Percentiles rank a stretch among this genome's conserved stretches.
phyloP scores from a whole-genome alignment of 257 asterid species.

The Solanum habrochaites region DNA sequence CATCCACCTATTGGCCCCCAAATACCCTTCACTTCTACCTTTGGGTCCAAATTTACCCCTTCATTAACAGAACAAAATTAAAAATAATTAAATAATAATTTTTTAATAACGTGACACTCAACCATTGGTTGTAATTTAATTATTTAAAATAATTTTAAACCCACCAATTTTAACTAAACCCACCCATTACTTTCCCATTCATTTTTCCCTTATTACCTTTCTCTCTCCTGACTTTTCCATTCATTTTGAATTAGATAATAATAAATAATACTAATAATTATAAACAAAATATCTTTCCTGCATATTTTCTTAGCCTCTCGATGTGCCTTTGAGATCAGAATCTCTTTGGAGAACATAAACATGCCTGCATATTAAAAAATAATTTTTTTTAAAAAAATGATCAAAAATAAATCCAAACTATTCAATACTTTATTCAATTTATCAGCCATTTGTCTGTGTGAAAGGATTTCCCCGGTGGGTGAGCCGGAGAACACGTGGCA shows the following conservation, averaged over 20 bases:
- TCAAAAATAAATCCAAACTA: neutral
- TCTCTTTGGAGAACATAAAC: conserved; percentile 77
- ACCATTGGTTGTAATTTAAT: too few species aligned
- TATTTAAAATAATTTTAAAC: too few species aligned
- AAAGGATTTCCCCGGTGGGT: conserved; percentile 28
- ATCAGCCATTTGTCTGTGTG: conserved; percentile 31
- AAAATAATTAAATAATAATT: too few species aligned
- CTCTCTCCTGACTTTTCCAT: too few species aligned
- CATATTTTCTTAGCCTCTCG: neutral
- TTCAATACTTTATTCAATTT: conserved; percentile 34
- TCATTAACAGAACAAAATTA: too few species aligned
- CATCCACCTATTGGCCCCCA: too few species aligned
- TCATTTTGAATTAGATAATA: neutral
- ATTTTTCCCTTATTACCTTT: too few species aligned
- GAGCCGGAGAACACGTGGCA: conserved; percentile 36
- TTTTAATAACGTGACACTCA: too few species aligned
- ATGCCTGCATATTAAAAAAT: conserved; percentile 35
- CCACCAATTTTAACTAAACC: too few species aligned
- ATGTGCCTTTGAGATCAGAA: neutral
- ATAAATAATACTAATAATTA: neutral
- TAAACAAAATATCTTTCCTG: neutral
- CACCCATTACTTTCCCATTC: too few species aligned
- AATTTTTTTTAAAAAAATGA: neutral
- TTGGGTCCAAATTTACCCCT: too few species aligned
- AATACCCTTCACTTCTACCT: too few species aligned